Evolutionary conservation across 805 yeast genomes (phyloP), one percentile per base, ranked within the genome.

Genomic region (Metschnikowia henanensis): DNA sequence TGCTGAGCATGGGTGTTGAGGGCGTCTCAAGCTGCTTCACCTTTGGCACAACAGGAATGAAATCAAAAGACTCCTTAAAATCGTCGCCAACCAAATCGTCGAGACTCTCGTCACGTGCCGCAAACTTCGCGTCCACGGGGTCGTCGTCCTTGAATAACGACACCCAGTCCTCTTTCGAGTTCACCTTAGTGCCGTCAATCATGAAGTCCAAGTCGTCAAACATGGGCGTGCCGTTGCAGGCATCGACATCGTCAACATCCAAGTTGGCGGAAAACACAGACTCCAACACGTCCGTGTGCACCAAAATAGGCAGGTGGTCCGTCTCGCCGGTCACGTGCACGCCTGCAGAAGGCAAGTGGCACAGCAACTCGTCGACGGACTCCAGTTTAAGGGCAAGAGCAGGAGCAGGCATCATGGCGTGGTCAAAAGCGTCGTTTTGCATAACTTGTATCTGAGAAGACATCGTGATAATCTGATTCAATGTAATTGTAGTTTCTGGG

Each of bases 111-210:
- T 50, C 56, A 34, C 50, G 40, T 12, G 39, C 47, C 5, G 47
- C 33, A 18, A 36, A 33, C 38, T 42, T 37, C 18, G 43, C 41
- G 17, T 40, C 31, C 4, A 37, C 25, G 10, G 37, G 30, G 37
- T 44, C 53, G 16, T 52, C 56, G 16, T 56, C 66, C 39, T 62
- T 68, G 58, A 84, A 83, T 45, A 84, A 69, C 12, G 89, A 77
- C 34, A 76, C 79, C 88, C 89, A 83, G 52, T 75, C 76, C 29
- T 76, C 73, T 46, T 67, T 70, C 41, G 61, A 54, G 60, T 65
- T 64, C 42, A 60, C 68, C 52, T 64, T 62, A 37, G 60, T 56
- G 41, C 73, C 72, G 45, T 70, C 74, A 22, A 69, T 58, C 41
- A 68, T 64, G 42, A 68, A 68, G 50, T 70, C 77, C 47, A 64